Evolutionary conservation across 495 filamentous ascomycete species (phyloP), one percentile per base, ranked within the genome.

Genomic region (Wilcoxina mikolae): DNA sequence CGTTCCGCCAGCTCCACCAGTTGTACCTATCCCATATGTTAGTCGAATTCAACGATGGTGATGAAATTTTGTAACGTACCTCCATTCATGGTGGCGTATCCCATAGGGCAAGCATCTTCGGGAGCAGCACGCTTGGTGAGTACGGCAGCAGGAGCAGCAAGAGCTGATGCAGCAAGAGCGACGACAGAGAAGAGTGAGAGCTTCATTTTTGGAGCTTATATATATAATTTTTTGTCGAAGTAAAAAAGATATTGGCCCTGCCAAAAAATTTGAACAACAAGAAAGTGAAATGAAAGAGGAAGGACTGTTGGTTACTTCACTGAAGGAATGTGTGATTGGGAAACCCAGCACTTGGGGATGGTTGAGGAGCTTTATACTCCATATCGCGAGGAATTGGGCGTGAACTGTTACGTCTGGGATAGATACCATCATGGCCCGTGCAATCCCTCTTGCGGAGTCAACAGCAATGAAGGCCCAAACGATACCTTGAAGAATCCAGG

Each of bases 1-100:
- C 1, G 70, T 74, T 50, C 78, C 80, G 12, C 77, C 76, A 27
- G 69, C 64, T 51, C 80, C 79, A 31, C 79, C 79, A n/a, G 70
- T 80, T 17, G 78, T 81, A 33, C 43, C 43, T 46, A 72, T 71
- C 29, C 73, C 72, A 53, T 75, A 58, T 68, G 46, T 53, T 69
- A 70, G 22, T 72, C 71, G 49, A 67, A 74, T 22, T 69, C 1
- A 44, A 50, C 2, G 5, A 12, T 2, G 39, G 12, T 22, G 29
- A 24, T 5, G 12, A 44, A 35, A 23, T 2, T 2, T 45, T 26
- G 47, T 1, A 10, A 20, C 44, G 22, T n/a, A 46, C 68, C 60
- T 7, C 65, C 58, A 12, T 61, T 61, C n/a, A 62, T 44, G 0
- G 63, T 69, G 38, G 66, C 69, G 51, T 66, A 69, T 0, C 68